These are phyloP conservation scores for Smallanthus sonchifolius DNA, from an alignment of 129 eudicot genomes.

Conservation along the genomic window DNA sequence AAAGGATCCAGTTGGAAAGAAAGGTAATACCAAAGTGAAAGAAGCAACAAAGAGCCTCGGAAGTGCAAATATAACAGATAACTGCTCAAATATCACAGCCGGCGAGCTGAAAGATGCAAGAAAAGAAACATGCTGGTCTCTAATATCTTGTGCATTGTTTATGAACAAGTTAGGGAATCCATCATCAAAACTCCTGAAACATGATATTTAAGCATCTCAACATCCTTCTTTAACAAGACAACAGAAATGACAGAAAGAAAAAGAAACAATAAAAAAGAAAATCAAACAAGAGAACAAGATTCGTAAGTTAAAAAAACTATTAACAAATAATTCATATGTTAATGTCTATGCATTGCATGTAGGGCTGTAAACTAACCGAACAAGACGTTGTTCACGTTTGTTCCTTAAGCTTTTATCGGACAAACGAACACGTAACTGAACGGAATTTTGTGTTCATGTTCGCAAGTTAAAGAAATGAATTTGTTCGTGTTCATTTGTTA, in stretches of 20 bases:
- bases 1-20: conserved; percentile 90
- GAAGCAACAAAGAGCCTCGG: conserved; percentile 86
- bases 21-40: conserved; percentile 79
- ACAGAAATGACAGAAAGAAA: neutral
- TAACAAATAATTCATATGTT: neutral
- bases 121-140: conserved; percentile 90
- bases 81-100: conserved; percentile 80
- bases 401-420: too few relatives aligned
- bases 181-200: conserved; percentile 83
- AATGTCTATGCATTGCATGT: neutral
- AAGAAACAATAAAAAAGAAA: neutral
- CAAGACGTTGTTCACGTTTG: too few relatives aligned
- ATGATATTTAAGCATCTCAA: neutral
- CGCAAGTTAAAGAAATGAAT: too few relatives aligned
- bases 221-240: neutral
- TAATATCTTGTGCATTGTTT: conserved; percentile 76
- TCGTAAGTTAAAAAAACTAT: neutral
- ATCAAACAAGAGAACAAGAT: conserved; percentile 1
- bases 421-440: too few relatives aligned
- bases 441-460: too few relatives aligned
- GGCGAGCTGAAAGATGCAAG: conserved; percentile 91
- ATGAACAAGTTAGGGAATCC: conserved; percentile 97
- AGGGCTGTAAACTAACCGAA: too few relatives aligned
- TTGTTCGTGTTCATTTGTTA: too few relatives aligned
- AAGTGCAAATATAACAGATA: conserved; percentile 82